Percentiles rank a stretch among this genome's conserved stretches.
Evolutionary conservation across 345 rosid species (phyloP).

Genomic region (Eucalyptus erythrocorys): DNA sequence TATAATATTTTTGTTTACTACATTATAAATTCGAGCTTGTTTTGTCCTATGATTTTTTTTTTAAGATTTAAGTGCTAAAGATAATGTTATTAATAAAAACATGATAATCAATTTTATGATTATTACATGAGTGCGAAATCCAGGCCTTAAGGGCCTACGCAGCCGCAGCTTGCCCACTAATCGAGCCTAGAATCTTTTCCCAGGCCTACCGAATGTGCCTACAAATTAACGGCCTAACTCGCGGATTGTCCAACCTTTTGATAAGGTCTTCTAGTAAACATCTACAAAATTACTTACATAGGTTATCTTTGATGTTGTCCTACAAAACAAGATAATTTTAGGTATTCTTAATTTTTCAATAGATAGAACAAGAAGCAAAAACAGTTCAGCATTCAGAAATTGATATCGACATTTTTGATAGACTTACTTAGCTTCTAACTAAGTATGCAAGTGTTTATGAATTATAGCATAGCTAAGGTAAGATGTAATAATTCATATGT

Average conservation of each 20-base stretch:
- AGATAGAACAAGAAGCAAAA: neutral
- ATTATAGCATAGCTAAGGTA: neutral
- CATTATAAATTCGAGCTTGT: neutral
- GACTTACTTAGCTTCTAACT: neutral
- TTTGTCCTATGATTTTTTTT: accelerated
- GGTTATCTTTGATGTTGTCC: neutral
- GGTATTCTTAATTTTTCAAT: neutral
- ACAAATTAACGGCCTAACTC: neutral
- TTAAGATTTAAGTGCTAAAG: neutral
- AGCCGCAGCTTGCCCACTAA: neutral
- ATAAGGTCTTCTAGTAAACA: neutral
- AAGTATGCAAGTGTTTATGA: neutral
- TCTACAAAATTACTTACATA: neutral
- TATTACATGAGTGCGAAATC: accelerated
- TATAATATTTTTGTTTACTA: neutral
- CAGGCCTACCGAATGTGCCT: neutral
- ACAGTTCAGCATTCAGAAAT: neutral
- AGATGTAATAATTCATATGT: neutral
- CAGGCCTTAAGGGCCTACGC: neutral
- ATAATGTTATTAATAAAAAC: neutral
- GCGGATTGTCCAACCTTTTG: neutral
- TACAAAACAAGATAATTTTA: neutral
- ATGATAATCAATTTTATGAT: neutral
- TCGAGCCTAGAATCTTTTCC: neutral
- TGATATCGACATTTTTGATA: neutral